These are phyloP conservation scores for Wickerhamiella dianesei DNA, from an alignment of 805 yeast species.

Conservation along the genomic window DNA sequence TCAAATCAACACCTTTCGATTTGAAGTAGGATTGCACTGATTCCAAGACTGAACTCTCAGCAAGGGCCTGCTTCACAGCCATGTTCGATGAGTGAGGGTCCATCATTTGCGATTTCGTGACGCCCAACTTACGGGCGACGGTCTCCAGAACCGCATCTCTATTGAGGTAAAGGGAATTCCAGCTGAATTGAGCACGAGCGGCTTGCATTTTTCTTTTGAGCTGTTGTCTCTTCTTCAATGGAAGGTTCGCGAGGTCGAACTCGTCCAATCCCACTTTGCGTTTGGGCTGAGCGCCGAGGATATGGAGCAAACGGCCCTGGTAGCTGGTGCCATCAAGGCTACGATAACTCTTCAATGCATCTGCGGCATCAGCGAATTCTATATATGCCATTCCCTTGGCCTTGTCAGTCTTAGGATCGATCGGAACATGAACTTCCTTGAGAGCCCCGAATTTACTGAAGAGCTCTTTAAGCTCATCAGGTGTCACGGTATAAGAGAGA, in stretches of 20 bases:
- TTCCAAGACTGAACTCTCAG: conserved; percentile 91
- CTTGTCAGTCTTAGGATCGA: conserved; percentile 78
- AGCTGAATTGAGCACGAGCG: conserved; percentile 71
- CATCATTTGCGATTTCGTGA: conserved; percentile 66
- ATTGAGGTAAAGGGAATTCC: conserved; percentile 90
- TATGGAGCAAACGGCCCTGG: conserved; percentile 87
- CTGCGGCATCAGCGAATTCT: conserved; percentile 49
- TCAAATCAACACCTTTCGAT: conserved; percentile 68
- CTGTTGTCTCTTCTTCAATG: conserved; percentile 81
- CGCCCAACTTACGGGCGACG: conserved; percentile 73
- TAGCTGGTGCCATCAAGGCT: conserved; percentile 75
- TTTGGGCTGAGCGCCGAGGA: conserved; percentile 72
- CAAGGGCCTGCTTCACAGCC: conserved; percentile 93
- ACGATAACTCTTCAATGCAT: conserved; percentile 64
- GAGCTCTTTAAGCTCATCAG: conserved; percentile 56
- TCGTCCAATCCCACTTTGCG: conserved; percentile 78
- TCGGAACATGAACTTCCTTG: conserved; percentile 83
- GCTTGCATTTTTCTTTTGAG: conserved; percentile 76
- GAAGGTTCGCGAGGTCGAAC: conserved; percentile 78
- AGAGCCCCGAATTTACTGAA: conserved; percentile 57
- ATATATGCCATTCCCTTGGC: conserved; percentile 90
- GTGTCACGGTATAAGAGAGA: conserved; percentile 64
- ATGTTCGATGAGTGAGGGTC: conserved; percentile 78
- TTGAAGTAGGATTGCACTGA: conserved; percentile 84
- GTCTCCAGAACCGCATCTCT: conserved; percentile 84